Conservation (phyloP, 768 basidiomycete species). For the Galerina marginata region DNA sequence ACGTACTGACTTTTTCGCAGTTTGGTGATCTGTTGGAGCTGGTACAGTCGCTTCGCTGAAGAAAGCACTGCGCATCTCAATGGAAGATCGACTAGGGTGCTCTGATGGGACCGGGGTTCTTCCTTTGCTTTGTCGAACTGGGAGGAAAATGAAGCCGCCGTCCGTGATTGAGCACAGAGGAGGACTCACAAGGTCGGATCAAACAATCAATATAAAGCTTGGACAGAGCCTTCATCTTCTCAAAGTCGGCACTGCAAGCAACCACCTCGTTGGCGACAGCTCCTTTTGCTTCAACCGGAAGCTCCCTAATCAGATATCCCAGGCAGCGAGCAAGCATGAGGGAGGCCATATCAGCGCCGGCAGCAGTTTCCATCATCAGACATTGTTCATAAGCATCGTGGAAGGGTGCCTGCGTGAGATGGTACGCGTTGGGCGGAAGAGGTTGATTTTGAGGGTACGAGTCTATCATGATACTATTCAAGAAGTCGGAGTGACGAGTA, state of each 20-base stretch:
- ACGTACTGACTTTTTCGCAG: no score
- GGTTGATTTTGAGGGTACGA: background rate
- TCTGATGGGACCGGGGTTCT: no score
- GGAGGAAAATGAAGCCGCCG: no score
- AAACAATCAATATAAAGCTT: no score
- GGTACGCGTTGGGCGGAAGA: background rate
- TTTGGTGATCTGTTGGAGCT: no score
- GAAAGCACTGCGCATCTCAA: no score
- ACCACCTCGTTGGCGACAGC: slow-evolving; percentile 7
- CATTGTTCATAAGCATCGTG: slow-evolving; percentile 4
- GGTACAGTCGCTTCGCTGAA: no score
- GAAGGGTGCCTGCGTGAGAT: background rate
- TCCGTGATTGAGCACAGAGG: no score
- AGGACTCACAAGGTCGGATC: no score
- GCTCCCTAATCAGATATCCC: slow-evolving; percentile 12
- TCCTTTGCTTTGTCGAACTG: no score
- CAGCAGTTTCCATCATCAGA: background rate
- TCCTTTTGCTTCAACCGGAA: background rate
- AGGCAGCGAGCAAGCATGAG: slow-evolving; percentile 11
- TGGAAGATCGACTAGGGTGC: no score
- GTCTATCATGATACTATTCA: background rate
- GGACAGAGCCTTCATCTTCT: background rate
- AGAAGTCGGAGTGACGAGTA: no score
- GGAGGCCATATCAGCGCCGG: background rate
- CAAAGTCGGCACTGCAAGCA: background rate